phyloP scores from a whole-genome alignment of 345 rosid genomes.

The Eucalyptus caleyi region DNA sequence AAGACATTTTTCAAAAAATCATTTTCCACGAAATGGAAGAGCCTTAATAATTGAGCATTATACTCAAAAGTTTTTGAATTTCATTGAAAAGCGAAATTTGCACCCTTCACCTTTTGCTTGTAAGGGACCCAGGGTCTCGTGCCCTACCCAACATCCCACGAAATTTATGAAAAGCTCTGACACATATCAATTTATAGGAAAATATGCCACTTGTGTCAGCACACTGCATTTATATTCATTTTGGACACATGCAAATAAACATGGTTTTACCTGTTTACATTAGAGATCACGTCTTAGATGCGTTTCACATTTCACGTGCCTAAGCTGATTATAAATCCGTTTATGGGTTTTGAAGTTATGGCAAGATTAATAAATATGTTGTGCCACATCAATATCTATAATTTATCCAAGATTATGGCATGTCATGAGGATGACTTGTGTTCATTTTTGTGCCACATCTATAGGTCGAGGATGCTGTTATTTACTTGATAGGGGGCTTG shows the following conservation, averaged over 20 bases:
- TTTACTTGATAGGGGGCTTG: neutral
- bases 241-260: neutral
- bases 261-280: fast-evolving
- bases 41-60: too few species aligned
- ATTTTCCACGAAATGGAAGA: fast-evolving
- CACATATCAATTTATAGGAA: neutral
- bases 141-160: neutral
- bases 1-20: too few species aligned
- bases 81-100: fast-evolving
- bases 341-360: neutral
- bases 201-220: fast-evolving
- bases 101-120: neutral
- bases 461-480: neutral
- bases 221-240: neutral
- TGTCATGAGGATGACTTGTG: neutral
- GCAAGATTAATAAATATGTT: neutral
- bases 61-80: neutral
- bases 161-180: fast-evolving
- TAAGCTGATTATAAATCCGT: neutral
- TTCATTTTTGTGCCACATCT: neutral
- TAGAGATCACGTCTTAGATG: fast-evolving
- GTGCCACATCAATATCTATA: neutral
- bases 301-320: neutral
- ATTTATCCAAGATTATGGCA: neutral
- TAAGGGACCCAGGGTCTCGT: neutral